These are phyloP conservation scores for Acarospora socialis DNA, from an alignment of 2,329 filamentous ascomycete genomes.

Conservation along the genomic window DNA sequence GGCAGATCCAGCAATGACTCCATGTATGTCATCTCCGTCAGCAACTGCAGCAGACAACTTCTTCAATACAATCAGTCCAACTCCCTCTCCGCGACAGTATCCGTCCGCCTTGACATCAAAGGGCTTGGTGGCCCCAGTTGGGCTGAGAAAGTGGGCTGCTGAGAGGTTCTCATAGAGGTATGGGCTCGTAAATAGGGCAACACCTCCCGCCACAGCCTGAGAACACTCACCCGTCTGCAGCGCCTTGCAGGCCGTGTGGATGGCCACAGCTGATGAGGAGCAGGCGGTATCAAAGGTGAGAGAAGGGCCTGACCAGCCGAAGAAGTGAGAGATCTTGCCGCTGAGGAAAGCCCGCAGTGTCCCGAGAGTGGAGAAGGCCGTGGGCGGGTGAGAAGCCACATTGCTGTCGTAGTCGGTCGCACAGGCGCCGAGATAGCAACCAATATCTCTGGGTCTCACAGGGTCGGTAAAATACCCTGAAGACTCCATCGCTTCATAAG, in stretches of 20 bases:
- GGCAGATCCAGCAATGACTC: slow-evolving; percentile 14
- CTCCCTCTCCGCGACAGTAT: slow-evolving; percentile 18
- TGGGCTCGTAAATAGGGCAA: slow-evolving; percentile 6
- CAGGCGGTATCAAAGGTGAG: slow-evolving; percentile 9
- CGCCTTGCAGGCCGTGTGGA: slow-evolving; percentile 9
- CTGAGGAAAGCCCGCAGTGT: slow-evolving; percentile 9
- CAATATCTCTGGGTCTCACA: slow-evolving; percentile 23
- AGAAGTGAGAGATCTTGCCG: slow-evolving; percentile 9
- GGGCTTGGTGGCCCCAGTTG: slow-evolving; percentile 10
- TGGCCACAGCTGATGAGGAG: slow-evolving; percentile 9
- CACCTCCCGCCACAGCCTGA: slow-evolving; percentile 7
- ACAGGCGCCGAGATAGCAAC: slow-evolving; percentile 19
- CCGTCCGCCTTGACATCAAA: slow-evolving; percentile 16
- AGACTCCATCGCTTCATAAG: slow-evolving; percentile 12
- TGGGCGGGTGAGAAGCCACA: slow-evolving; percentile 17
- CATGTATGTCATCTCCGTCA: slow-evolving; percentile 14
- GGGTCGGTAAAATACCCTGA: slow-evolving; percentile 3
- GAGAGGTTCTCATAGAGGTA: slow-evolving; percentile 3
- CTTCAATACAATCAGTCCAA: slow-evolving; percentile 15
- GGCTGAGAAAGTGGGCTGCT: slow-evolving; percentile 6
- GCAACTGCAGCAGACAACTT: slow-evolving; percentile 13
- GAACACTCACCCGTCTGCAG: slow-evolving; percentile 7
- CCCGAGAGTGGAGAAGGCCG: slow-evolving; percentile 16
- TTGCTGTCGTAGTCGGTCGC: slow-evolving; percentile 20
- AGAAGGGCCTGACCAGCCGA: slow-evolving; percentile 10